These are phyloP conservation scores for Phytophthora sp. DNA, from an alignment of 352 stramenopile genomes.

Conservation along the genomic window DNA sequence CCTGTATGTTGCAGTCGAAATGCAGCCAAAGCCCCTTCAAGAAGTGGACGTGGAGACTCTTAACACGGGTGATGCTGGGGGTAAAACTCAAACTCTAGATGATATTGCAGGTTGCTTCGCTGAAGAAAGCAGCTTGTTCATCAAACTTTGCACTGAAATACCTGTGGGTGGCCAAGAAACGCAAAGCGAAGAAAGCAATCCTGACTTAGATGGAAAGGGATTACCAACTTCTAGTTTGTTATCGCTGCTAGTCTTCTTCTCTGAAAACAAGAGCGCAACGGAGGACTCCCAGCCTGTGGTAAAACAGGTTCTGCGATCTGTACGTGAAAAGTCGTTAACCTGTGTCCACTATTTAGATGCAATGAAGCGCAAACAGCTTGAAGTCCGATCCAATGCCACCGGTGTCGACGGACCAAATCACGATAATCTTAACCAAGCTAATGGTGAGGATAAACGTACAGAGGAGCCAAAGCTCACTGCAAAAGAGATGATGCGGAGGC, in stretches of 20 bases:
- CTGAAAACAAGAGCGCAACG: constrained; percentile 17
- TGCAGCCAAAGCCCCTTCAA: constrained; percentile 20
- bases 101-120: constrained; percentile 40
- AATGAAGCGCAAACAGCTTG: constrained; percentile 12
- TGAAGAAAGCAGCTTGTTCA: constrained; percentile 40
- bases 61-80: neutral
- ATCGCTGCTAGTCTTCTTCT: constrained; percentile 30
- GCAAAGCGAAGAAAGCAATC: neutral
- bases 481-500: constrained; percentile 65
- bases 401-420: neutral
- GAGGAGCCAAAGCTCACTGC: constrained; percentile 36
- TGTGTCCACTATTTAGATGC: constrained; percentile 31
- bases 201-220: neutral
- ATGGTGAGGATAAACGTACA: neutral
- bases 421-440: neutral
- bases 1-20: constrained; percentile 53
- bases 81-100: constrained; percentile 20
- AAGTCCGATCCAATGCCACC: neutral
- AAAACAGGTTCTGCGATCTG: constrained; percentile 25
- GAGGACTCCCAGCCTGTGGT: constrained; percentile 34
- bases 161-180: neutral
- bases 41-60: neutral
- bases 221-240: constrained; percentile 22
- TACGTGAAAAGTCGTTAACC: constrained; percentile 30
- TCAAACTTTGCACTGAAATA: constrained; percentile 49